These are phyloP conservation scores for Trametes sanguinea DNA, from an alignment of 768 basidiomycete genomes.

Conservation along the genomic window DNA sequence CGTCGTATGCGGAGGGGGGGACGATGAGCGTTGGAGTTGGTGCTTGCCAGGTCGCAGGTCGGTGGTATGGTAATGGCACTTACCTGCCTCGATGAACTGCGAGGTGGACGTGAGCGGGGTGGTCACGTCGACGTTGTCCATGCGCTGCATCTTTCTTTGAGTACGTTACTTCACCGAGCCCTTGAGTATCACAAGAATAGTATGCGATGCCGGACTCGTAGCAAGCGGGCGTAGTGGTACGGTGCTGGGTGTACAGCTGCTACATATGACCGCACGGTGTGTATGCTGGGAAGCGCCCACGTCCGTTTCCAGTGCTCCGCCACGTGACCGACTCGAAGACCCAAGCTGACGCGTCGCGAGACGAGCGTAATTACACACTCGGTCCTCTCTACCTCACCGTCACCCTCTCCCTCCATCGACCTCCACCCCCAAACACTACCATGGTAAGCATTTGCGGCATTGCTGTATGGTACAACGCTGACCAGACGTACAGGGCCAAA, in stretches of 20 bases:
- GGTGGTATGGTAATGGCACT: constrained; percentile 8
- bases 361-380: constrained; percentile 12
- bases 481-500: constrained; percentile 58
- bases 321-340: constrained; percentile 19
- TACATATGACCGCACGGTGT: neutral
- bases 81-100: constrained; percentile 82
- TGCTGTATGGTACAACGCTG: neutral
- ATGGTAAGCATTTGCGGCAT: constrained; percentile 17
- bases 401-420: neutral
- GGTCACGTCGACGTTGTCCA: constrained; percentile 26
- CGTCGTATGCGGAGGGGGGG: neutral
- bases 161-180: too few species aligned
- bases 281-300: constrained; percentile 4
- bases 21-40: neutral
- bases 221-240: neutral
- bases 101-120: constrained; percentile 53
- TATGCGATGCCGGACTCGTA: too few species aligned
- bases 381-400: neutral
- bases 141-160: constrained; percentile 20
- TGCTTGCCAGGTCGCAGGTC: neutral
- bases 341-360: constrained; percentile 38
- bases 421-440: neutral
- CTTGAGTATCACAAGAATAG: too few species aligned
- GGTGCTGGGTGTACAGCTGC: neutral
- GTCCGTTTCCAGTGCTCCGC: constrained; percentile 4